A percentile compares a stretch with the other conserved stretches of the same genome.
These are phyloP conservation scores for Mucor indicus DNA, from an alignment of 371 early-diverging fungal genomes.

Conservation along the genomic window DNA sequence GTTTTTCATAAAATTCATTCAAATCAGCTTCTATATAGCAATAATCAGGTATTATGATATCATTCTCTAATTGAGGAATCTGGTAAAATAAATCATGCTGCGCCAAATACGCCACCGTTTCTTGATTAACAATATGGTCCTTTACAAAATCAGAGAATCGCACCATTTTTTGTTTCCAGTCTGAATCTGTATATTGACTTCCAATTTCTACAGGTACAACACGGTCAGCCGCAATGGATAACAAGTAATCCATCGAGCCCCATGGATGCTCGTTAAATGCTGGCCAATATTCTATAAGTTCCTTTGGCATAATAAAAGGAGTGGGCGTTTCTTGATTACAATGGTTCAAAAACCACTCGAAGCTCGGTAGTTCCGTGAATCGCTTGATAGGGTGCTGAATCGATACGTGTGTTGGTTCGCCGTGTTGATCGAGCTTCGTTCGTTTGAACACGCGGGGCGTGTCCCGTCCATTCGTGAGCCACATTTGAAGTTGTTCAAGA, in stretches of 20 bases:
- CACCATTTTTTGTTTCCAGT: constrained; percentile 81
- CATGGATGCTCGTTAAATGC: constrained; percentile 59
- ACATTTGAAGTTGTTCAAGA: constrained; percentile 26
- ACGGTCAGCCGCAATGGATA: constrained; percentile 65
- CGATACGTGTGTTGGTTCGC: neutral
- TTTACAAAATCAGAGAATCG: constrained; percentile 72
- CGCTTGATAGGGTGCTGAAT: constrained; percentile 18
- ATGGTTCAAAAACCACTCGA: constrained; percentile 18
- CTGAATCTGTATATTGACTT: constrained; percentile 66
- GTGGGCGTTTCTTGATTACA: constrained; percentile 16
- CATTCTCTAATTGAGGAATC: constrained; percentile 68
- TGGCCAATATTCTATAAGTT: constrained; percentile 72
- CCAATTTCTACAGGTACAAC: constrained; percentile 90
- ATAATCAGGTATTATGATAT: constrained; percentile 80
- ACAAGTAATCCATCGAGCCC: constrained; percentile 61
- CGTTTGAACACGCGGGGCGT: neutral
- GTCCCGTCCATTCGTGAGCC: constrained; percentile 8
- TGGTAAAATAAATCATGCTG: constrained; percentile 88
- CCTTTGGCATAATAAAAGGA: constrained; percentile 50
- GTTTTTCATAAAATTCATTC: constrained; percentile 25
- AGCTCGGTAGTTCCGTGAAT: constrained; percentile 12
- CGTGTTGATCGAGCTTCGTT: neutral
- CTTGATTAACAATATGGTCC: constrained; percentile 30
- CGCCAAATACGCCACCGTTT: constrained; percentile 71
- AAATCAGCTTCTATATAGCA: constrained; percentile 53